Base-by-base conservation (phyloP, 1,139 yeast genomes). In the Kurtzmaniella quercitrusa region DNA sequence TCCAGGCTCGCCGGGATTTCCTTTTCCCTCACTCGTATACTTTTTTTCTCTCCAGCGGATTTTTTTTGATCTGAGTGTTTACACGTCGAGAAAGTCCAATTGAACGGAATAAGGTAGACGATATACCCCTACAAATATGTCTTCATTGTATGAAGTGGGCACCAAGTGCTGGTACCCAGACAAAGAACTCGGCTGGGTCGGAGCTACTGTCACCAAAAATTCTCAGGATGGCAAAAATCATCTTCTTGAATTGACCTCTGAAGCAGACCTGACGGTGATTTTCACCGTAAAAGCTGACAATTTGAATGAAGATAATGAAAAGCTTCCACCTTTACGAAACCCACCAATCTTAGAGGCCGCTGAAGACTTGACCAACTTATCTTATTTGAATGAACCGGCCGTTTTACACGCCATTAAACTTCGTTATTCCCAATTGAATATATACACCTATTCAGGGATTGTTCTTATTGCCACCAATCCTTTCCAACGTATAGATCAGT, bases 381-480 rank as follows among this genome's bases (percentile, higher is more conserved):
- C 97, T 1, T 91, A 93, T 60, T 73, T 93, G 57, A 93, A 94
- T 63, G 98, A 94, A 63, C 98, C 99, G 0, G 93, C 95, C 2
- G 97, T 94, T 40, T 75, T 94, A 53, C 96, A 91, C 58, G 97
- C 98, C 14, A 91, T 93, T 62, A 85, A 82, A 57, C 80, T 88
- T 55, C 81, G 98, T 57, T 93, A 93, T 60, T 76, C 90, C 25
- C 95, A 89, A 59, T 77, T 90, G 56, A 88, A 85, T 60, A 93
- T 93, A 51, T 93, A 93, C 63, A 94, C 98, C 3, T 93, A 93
- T 63, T 88, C 96, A 1, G 98, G 98, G 63, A 93, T 94, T 50
- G 98, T 93, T 47, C 80, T 93, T 59, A 91, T 93, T 59, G 98
- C 98, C 31, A 85, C 96, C 8, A 93, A 93, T 62, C 98, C 98